Evolutionary conservation across 2,329 filamentous ascomycete species (phyloP), one percentile per base, ranked within the genome.

Genomic region (Lanzia echinophila): DNA sequence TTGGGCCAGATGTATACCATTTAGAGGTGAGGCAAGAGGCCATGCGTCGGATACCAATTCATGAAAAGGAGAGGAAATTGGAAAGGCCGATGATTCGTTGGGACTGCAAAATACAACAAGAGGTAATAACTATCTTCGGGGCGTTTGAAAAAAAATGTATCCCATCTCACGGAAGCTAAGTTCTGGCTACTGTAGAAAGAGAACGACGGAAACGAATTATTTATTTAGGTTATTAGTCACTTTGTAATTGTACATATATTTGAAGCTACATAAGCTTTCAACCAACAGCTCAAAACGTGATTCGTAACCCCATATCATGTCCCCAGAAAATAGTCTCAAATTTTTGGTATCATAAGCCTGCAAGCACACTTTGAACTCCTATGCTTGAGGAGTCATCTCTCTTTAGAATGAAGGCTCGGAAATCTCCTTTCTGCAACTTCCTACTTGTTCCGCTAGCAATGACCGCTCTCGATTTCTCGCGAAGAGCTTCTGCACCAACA

Each of bases 321-420:
- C 34, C 48, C 52, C 39, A 34, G 24, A 31, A 44, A n/a, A 48
- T n/a, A 34, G 19, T 53, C 47, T 53, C 17, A 31, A 53, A 48
- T 44, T 20, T 47, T 47, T 55, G 55, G 47, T 57, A 62, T 66
- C 59, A 69, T 54, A 69, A 58, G 32, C 65, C 65, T 41, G 83
- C 84, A 65, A 96, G 73, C 48, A 94, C 87, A 67, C 86, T 83
- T 73, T 95, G 90, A 63, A 96, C 87, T 0, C 88, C 90, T 20
- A 86, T 80, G 59, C 81, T 90, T 57, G 83, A 82, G 28, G 84
- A 86, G 72, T 97, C 92, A 68, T 96, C 92, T 57, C 92, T 79
- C 71, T 82, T 85, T 68, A 88, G 78, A 56, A 97, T 84, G 78
- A 92, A 96, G 1, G 86, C 84, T 72, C 88, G 86, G 68, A 96